Evolutionary conservation across 2,329 filamentous ascomycete genomes (phyloP), one percentile per base, ranked within the genome.

Genomic region (Phyllosticta citriasiana): DNA sequence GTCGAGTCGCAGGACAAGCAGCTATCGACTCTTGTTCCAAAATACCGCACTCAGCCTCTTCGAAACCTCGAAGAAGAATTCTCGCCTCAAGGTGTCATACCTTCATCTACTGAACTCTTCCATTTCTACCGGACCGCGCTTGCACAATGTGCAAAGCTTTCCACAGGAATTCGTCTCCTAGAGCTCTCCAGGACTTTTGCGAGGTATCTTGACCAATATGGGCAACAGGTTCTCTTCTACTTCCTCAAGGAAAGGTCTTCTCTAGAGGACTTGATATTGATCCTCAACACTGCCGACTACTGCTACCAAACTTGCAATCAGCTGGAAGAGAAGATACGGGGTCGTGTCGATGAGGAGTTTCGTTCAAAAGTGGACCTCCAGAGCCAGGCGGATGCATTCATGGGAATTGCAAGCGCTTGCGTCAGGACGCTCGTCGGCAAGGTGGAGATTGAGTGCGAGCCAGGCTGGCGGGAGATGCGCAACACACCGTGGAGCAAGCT

Each of bases 241-340:
- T 87, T 88, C 63, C 78, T 88, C 19, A 82, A 81, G 30, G 84
- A 88, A 75, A 69, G 84, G 72, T 66, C 80, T 66, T 82, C 82
- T 0, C 76, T 94, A 2, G 86, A 96, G 68, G 88, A 96, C 64
- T 83, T 89, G 3, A 83, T 97, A 14, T 78, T 96, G 3, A 91
- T 97, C 1, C 80, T 99, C 55, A 99, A 99, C 71, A 97, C 94
- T 1, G 93, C 94, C 0, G 94, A 99, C 70, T 99, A 97, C 73
- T 99, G 94, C 83, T 93, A 97, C 70, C 85, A 85, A 26, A 97
- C 96, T 30, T 94, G 91, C 56, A 91, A 87, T 55, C 93, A 97
- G 71, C 81, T 99, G 0, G 93, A 97, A 72, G 92, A 97, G 68
- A 96, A 89, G 73, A 92, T 99, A 74, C 93, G 91, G 75, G 88